Evolutionary conservation across 176 grass and related monocot species (phyloP), one percentile per base, ranked within the genome.

Genomic region (Cenchrus purpureus): DNA sequence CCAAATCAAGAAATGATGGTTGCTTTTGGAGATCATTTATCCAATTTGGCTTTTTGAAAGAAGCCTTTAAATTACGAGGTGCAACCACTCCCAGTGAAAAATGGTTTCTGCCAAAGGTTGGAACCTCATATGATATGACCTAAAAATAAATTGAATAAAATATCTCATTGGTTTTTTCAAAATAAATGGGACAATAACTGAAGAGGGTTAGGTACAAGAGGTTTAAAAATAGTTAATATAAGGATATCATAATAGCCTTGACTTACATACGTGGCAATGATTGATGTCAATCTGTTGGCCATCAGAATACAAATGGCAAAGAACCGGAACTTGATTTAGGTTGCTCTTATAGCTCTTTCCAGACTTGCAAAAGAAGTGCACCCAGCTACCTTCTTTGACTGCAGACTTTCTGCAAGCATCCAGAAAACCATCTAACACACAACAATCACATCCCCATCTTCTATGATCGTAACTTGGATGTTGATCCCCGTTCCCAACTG

Each of bases 251-350:
- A 90, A 64, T 52, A 68, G 68, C 40, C 28, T 83, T 34, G 65
- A 95, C 96, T 98, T 98, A 94, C 93, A 98, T 95, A 98, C 96
- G 79, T 98, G 91, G 79, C 85, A 92, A 94, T 95, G 85, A 71
- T 51, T 83, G 65, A 72, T 86, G 71, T 91, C 82, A 43, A 90
- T 71, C 67, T 89, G 74, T 62, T 86, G 73, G 37, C 66, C 83
- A 80, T 83, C 79, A 71, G 87, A 45, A 90, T 78, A 91, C 52
- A 98, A 76, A 86, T 90, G 88, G 78, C 82, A 73, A 83, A 92
- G 78, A 65, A 76, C 32, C 19, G 91, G 96, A 77, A 94, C 68
- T 76, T 77, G 58, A 81, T 83, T 88, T 48, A 75, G 51, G 71
- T 87, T 74, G 71, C 86, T 53, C 62, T 76, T 73, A 19, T 74